These are phyloP conservation scores for Mucor irregularis DNA, from an alignment of 371 early-diverging fungal species.

Conservation along the genomic window DNA sequence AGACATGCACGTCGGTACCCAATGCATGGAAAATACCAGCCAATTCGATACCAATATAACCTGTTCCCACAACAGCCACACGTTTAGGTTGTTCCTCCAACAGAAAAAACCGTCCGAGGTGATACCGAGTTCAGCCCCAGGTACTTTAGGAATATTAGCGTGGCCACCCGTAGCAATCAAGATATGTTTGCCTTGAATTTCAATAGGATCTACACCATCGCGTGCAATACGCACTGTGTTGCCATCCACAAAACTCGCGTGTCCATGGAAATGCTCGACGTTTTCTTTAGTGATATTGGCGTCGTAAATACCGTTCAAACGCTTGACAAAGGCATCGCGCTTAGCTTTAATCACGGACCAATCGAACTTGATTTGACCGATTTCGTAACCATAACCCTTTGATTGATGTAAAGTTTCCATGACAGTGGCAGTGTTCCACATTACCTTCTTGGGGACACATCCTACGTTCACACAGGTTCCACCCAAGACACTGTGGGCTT, in stretches of 20 bases:
- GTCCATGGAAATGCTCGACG: slow-evolving; percentile 81
- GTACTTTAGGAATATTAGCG: slow-evolving; percentile 66
- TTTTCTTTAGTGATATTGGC: slow-evolving; percentile 80
- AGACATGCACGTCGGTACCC: slow-evolving; percentile 80
- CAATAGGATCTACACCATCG: slow-evolving; percentile 16
- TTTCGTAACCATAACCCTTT: slow-evolving; percentile 78
- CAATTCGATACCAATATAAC: slow-evolving; percentile 93
- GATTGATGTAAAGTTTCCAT: slow-evolving; percentile 85
- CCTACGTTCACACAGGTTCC: slow-evolving; percentile 97
- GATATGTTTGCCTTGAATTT: slow-evolving; percentile 72
- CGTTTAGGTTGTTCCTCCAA: slow-evolving; percentile 86
- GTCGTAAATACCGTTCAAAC: slow-evolving; percentile 94
- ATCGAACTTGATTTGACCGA: slow-evolving; percentile 27
- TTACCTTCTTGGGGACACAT: slow-evolving; percentile 98
- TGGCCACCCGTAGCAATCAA: slow-evolving; percentile 85
- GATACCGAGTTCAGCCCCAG: slow-evolving; percentile 87
- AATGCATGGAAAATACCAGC: slow-evolving; percentile 91
- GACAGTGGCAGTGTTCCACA: slow-evolving; percentile 90
- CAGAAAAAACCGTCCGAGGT: slow-evolving; percentile 94
- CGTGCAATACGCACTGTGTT: slow-evolving; percentile 65
- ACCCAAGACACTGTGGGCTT: slow-evolving; percentile 80
- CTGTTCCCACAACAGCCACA: slow-evolving; percentile 84
- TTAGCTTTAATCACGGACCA: slow-evolving; percentile 70
- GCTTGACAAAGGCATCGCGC: slow-evolving; percentile 91
- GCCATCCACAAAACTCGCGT: slow-evolving; percentile 75